Percentiles rank a stretch among this genome's conserved stretches.
Conservation (phyloP, 306 rosid genomes). For the Ochetophila trinervis region DNA sequence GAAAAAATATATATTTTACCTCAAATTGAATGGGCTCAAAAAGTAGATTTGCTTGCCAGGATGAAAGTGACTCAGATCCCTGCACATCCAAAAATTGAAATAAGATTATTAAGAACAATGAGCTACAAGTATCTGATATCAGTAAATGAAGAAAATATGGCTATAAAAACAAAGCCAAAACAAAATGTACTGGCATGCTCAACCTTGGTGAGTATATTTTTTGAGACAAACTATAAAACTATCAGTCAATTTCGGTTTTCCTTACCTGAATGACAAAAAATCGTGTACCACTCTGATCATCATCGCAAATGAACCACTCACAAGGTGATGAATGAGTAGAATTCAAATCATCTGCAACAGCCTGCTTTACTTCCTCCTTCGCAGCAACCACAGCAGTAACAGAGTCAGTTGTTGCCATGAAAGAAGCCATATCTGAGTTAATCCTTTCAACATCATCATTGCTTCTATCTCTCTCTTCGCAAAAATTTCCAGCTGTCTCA, state of each 20-base stretch:
- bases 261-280: constrained; percentile 79
- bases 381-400: constrained; percentile 97
- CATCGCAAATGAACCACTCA: constrained; percentile 90
- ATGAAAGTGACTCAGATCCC: constrained; percentile 91
- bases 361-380: constrained; percentile 95
- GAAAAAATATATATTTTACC: constrained; percentile 38
- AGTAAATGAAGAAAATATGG: no score
- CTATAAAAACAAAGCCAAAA: no score
- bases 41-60: constrained; percentile 98
- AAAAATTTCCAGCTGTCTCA: constrained; percentile 30
- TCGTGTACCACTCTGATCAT: constrained; percentile 65
- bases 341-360: constrained; percentile 85
- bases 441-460: constrained; percentile 29
- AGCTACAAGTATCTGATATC: not conserved
- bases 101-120: not conserved
- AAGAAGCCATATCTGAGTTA: constrained; percentile 66
- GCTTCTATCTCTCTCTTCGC: constrained; percentile 34
- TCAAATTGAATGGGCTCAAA: constrained; percentile 88
- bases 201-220: no score
- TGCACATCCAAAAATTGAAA: constrained; percentile 23
- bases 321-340: constrained; percentile 79
- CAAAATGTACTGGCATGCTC: not conserved
- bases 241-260: not conserved
- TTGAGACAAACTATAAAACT: not conserved
- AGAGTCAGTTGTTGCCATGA: constrained; percentile 85